Base-by-base conservation (phyloP, 805 yeast genomes). In the Nakazawaea wyomingensis region DNA sequence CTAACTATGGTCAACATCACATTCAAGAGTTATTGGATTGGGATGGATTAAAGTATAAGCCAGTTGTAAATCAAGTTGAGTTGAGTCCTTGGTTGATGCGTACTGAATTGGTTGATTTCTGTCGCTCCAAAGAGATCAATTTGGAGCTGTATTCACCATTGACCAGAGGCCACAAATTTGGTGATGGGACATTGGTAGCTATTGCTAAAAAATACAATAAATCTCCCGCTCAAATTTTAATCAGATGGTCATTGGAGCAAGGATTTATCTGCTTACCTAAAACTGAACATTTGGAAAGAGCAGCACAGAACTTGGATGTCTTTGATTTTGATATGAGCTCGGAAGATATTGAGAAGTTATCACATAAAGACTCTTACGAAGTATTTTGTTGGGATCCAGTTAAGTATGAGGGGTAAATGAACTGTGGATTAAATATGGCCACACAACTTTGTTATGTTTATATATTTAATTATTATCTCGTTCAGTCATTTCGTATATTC, bases 111-210 rank as follows among this genome's bases (percentile, higher is more conserved):
- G 65, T 68, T 29, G 62, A 66, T 22, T 80, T 56, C 56, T 68
- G 70, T 50, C 55, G 61, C 27, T 48, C 59, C 18, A 57, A 79
- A 43, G 73, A 66, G 28, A 78, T 82, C 46, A 59, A 61, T 9
- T 54, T 72, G 7, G 80, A 80, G 53, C 86, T 87, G 1, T 82
- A 76, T 61, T 69, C 81, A 21, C 86, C 88, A 11, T 66, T 82
- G 54, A 80, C 83, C 2, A 73, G 73, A 46, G 83, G 80, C 26
- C 50, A 41, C 19, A 70, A 66, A 50, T 54, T 76, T 32, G 55
- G 60, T 39, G 80, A 76, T 51, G 65, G 69, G 0, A 65, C 61
- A 16, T 35, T 72, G 30, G 58, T 49, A 24, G 56, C 53, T 33
- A 55, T 73, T 27, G 60, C 64, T 34, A 48, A 57, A 18, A 72